A percentile compares a stretch with the other conserved stretches of the same genome.
phyloP scores from a whole-genome alignment of 257 asterid genomes.

The Phtheirospermum japonicum region DNA sequence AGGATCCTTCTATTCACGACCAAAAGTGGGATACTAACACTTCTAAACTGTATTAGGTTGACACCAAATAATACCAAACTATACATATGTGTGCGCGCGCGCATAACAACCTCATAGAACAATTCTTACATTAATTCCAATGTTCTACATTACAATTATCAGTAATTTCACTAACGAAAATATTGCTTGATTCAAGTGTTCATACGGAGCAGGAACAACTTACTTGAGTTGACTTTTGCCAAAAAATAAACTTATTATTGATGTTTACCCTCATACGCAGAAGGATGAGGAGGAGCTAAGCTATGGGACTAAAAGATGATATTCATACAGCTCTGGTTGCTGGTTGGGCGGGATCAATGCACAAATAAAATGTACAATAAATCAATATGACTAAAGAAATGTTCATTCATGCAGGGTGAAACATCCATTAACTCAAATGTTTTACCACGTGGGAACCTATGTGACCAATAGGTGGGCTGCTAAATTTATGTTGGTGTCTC shows the following conservation, averaged over 20 bases:
- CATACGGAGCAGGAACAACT: no score
- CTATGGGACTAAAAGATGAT: slow-evolving; percentile 43
- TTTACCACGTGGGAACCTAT: slow-evolving; percentile 92
- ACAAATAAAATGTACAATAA: not conserved
- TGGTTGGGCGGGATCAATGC: no score
- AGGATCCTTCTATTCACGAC: slow-evolving; percentile 17
- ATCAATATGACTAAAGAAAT: slow-evolving; percentile 8
- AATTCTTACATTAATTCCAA: not conserved
- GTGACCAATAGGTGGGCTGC: slow-evolving; percentile 88
- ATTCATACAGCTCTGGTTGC: no score
- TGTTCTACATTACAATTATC: not conserved
- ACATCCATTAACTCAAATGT: slow-evolving; percentile 18
- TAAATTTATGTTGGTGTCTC: slow-evolving; percentile 62
- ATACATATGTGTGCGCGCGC: no score
- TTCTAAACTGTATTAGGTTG: slow-evolving; percentile 22
- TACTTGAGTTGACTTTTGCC: slow-evolving; percentile 28
- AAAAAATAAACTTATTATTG: slow-evolving; percentile 15
- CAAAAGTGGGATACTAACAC: slow-evolving; percentile 18
- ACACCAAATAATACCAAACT: slow-evolving; percentile 12
- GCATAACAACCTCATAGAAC: not conserved
- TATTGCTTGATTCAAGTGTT: no score
- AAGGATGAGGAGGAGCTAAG: no score
- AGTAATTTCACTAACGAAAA: not conserved
- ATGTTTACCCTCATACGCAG: slow-evolving; percentile 7
- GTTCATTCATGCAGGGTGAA: slow-evolving; percentile 20